Conservation (phyloP, 2,329 filamentous ascomycete genomes). For the Hypoxylon sp. region DNA sequence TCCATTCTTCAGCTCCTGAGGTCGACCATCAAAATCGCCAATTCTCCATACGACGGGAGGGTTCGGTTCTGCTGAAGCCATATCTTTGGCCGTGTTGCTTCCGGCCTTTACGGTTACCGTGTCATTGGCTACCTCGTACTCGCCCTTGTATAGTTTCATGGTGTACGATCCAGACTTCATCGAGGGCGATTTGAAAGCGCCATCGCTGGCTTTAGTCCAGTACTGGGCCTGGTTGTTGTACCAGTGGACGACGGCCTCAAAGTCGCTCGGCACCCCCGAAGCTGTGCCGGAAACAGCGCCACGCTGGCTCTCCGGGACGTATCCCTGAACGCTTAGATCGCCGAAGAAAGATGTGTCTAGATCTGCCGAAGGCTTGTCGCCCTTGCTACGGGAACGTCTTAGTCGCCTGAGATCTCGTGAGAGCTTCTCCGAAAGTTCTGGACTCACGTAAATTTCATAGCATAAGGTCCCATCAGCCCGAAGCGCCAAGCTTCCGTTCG, state of each 20-base stretch:
- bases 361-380: conserved; percentile 17
- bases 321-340: conserved; percentile 20
- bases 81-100: conserved; percentile 14
- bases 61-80: conserved; percentile 22
- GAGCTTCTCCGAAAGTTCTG: background rate
- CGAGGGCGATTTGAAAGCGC: conserved; percentile 21
- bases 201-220: conserved; percentile 21
- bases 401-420: background rate
- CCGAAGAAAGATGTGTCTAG: conserved; percentile 28
- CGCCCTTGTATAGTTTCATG: conserved; percentile 30
- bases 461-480: conserved; percentile 31
- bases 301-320: conserved; percentile 19
- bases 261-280: conserved; percentile 13
- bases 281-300: conserved; percentile 25
- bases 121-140: conserved; percentile 26
- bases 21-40: conserved; percentile 25
- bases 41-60: conserved; percentile 27
- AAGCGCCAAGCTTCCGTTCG: conserved; percentile 30
- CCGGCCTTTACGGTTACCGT: conserved; percentile 19
- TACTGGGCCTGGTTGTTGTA: conserved; percentile 30
- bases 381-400: conserved; percentile 8
- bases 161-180: conserved; percentile 30
- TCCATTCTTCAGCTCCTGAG: conserved; percentile 27
- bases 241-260: conserved; percentile 28
- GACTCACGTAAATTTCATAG: conserved; percentile 28